Conservation (phyloP, 306 rosid species). For the Sophora flavescens region DNA sequence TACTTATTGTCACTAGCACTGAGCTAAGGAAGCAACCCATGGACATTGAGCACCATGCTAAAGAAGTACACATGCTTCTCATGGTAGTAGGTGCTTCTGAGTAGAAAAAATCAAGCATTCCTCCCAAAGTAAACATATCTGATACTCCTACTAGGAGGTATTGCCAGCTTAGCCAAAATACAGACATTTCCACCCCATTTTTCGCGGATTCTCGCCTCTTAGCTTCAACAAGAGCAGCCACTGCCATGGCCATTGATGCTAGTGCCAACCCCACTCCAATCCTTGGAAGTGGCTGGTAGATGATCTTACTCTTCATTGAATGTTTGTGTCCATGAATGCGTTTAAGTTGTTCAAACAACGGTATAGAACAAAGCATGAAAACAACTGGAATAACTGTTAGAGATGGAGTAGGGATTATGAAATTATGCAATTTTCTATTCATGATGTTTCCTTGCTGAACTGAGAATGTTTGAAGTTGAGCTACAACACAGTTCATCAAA, state of each 20-base stretch:
- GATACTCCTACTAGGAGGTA: slow-evolving; percentile 46
- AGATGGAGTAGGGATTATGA: slow-evolving; percentile 51
- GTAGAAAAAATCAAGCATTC: slow-evolving; percentile 61
- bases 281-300: slow-evolving; percentile 45
- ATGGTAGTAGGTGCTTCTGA: slow-evolving; percentile 54
- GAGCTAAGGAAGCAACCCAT: slow-evolving; percentile 55
- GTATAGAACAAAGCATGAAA: slow-evolving; percentile 41
- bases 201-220: slow-evolving; percentile 45
- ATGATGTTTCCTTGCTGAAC: slow-evolving; percentile 50
- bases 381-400: slow-evolving; percentile 39
- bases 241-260: slow-evolving; percentile 49
- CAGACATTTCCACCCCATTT: slow-evolving; percentile 33
- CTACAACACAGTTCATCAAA: slow-evolving; percentile 53
- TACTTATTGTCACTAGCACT: slow-evolving; percentile 44
- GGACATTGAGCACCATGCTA: slow-evolving; percentile 57
- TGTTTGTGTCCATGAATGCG: background rate
- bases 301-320: background rate
- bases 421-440: slow-evolving; percentile 39
- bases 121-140: slow-evolving; percentile 52
- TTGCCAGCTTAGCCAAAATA: slow-evolving; percentile 54
- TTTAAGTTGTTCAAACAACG: slow-evolving; percentile 42
- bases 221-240: slow-evolving; percentile 49
- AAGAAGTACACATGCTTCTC: slow-evolving; percentile 55
- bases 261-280: slow-evolving; percentile 48
- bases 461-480: slow-evolving; percentile 50